Evolutionary conservation across 441 rosid genomes (phyloP).

Genomic region (Syzygium syzygioides): DNA sequence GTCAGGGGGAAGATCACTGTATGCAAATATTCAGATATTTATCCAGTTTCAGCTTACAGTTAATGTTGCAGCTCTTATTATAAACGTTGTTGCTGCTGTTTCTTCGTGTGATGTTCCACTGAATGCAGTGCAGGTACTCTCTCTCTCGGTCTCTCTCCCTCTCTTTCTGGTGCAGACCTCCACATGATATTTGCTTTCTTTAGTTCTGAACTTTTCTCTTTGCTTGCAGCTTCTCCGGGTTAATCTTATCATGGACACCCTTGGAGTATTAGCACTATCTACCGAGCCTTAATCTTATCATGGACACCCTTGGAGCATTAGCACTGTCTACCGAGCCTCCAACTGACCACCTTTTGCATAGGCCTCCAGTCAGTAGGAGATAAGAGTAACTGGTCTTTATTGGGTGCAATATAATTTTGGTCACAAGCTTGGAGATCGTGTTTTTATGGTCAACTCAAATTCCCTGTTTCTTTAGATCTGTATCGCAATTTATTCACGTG

Average conservation of each 20-base stretch:
- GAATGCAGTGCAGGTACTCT: conserved; percentile 88
- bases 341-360: conserved; percentile 87
- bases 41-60: conserved; percentile 99
- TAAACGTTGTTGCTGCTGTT: conserved; percentile 90
- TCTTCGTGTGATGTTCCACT: conserved; percentile 97
- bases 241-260: conserved; percentile 99
- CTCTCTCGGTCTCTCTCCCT: not conserved
- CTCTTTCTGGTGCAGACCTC: not conserved
- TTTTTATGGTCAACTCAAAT: not conserved
- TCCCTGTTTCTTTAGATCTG: not conserved
- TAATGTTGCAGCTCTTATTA: conserved; percentile 89
- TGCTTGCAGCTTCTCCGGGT: conserved; percentile 89
- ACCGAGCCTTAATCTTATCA: conserved; percentile 86
- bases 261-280: conserved; percentile 73
- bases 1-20: conserved; percentile 96
- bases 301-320: conserved; percentile 99
- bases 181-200: not conserved
- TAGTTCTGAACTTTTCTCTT: not conserved
- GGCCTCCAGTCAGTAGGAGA: conserved; percentile 93
- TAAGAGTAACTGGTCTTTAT: conserved; percentile 11
- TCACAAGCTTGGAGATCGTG: not conserved
- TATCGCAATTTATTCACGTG: not conserved
- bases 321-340: conserved; percentile 99
- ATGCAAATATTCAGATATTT: conserved; percentile 98
- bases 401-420: not conserved